Base-by-base conservation (phyloP, 2,329 filamentous ascomycete species). In the Cyphellophora europaea region DNA sequence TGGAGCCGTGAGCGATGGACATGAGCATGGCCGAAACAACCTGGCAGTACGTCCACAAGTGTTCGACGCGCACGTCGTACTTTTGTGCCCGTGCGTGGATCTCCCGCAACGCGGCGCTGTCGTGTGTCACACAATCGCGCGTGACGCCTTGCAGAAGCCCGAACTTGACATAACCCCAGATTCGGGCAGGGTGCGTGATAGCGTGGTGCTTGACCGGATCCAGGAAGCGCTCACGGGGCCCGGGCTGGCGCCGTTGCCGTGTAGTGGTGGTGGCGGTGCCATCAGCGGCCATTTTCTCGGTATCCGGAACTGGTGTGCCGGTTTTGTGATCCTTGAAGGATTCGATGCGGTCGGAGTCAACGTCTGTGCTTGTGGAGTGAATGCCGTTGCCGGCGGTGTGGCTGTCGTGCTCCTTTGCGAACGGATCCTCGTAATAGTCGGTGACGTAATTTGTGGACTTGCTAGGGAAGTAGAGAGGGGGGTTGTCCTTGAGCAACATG, bases 11-110 rank as follows among this genome's bases (percentile, higher is more conserved):
- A 3, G 59, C 56, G 37, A 65, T 60, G 13, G 58, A 62, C 52
- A 61, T 56, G 44, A 61, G 56, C 43, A 61, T 58, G 27, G 61
- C 59, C 5, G 53, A 54, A 34, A 54, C 50, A 6, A 64, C 56
- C 45, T 64, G 61, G 30, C 53, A 57, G 44, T 59, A 68, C 1
- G 64, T 65, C 57, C 59, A 67, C 32, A 65, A 51, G 49, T 69
- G 63, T 47, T 68, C 65, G 11, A 66, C 62, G 4, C 58, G 54
- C 38, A 61, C 61, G 44, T 67, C 65, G 42, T 66, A 67, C 5
- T 52, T 51, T 19, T 56, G 53, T 5, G 64, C 63, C 11, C 54
- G 53, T 19, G 59, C 50, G 45, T 65, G 62, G 32, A 56, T 59
- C 32, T 49, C 55, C 32, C 47, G 55, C n/a, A 61, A 56, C 27